Evolutionary conservation across 257 asterid genomes (phyloP).

Genomic region (Primulina eburnea): DNA sequence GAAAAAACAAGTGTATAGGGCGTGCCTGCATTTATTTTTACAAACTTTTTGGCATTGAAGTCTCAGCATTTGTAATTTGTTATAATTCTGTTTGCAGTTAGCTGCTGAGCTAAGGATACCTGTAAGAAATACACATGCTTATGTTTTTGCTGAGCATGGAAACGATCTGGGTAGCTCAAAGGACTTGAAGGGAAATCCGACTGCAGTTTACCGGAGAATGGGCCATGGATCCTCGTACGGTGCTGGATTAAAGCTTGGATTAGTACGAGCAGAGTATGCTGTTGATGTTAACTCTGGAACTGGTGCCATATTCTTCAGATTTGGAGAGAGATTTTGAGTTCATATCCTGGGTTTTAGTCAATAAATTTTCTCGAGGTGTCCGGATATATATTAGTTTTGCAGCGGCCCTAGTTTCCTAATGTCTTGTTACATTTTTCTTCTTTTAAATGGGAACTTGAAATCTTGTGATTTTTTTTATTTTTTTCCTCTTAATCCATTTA

Average conservation of each 20-base stretch:
- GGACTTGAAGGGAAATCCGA: conserved; percentile 95
- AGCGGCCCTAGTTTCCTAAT: conserved; percentile 6
- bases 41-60: neutral
- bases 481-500: neutral
- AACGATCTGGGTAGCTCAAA: conserved; percentile 91
- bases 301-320: conserved; percentile 83
- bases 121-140: conserved; percentile 71
- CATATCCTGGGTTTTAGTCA: neutral
- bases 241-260: conserved; percentile 82
- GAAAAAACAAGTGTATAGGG: neutral
- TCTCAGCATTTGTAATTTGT: conserved; percentile 19
- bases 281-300: conserved; percentile 90
- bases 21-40: neutral
- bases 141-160: conserved; percentile 93
- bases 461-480: neutral
- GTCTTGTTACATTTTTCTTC: neutral
- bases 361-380: conserved; percentile 14
- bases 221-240: conserved; percentile 96
- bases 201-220: conserved; percentile 85
- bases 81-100: conserved; percentile 41
- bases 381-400: conserved; percentile 28
- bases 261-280: conserved; percentile 90
- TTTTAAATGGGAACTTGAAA: neutral
- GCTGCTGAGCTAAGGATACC: conserved; percentile 91
- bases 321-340: conserved; percentile 88